A percentile compares a stretch with the other conserved stretches of the same genome.
These are phyloP conservation scores for Fusarium succisae DNA, from an alignment of 2,329 filamentous ascomycete genomes.

Conservation along the genomic window DNA sequence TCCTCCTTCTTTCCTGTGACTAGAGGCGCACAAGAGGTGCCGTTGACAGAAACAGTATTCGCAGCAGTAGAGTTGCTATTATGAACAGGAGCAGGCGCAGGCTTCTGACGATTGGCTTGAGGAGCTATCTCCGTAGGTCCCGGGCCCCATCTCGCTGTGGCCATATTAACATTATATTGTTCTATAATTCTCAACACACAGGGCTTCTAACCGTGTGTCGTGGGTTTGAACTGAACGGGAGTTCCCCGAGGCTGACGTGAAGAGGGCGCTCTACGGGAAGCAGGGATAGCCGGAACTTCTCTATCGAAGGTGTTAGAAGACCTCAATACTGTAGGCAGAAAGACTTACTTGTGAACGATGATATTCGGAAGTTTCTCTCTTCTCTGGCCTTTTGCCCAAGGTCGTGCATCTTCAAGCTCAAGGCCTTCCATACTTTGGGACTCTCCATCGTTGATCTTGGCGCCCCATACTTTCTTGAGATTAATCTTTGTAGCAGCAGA, in stretches of 20 bases:
- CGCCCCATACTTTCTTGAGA: slow-evolving; percentile 22
- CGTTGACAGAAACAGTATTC: background rate
- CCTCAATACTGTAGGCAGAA: background rate
- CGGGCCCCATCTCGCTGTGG: slow-evolving; percentile 14
- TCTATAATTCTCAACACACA: slow-evolving; percentile 1
- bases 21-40: background rate
- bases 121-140: background rate
- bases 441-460: slow-evolving; percentile 36
- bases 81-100: background rate
- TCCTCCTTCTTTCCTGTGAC: background rate
- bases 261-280: background rate
- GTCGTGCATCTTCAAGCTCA: slow-evolving; percentile 23
- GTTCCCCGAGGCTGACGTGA: background rate
- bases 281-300: background rate
- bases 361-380: background rate
- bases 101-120: background rate
- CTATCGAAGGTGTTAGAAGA: background rate
- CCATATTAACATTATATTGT: background rate
- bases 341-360: background rate
- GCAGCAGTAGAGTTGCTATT: background rate
- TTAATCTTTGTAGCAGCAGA: background rate
- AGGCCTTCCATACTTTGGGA: slow-evolving; percentile 36
- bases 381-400: slow-evolving; percentile 29
- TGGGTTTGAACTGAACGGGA: slow-evolving; percentile 10
- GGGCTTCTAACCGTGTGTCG: slow-evolving; percentile 23